Conservation (phyloP, 2,329 filamentous ascomycete genomes). For the Arthrobotrys megalospora region DNA sequence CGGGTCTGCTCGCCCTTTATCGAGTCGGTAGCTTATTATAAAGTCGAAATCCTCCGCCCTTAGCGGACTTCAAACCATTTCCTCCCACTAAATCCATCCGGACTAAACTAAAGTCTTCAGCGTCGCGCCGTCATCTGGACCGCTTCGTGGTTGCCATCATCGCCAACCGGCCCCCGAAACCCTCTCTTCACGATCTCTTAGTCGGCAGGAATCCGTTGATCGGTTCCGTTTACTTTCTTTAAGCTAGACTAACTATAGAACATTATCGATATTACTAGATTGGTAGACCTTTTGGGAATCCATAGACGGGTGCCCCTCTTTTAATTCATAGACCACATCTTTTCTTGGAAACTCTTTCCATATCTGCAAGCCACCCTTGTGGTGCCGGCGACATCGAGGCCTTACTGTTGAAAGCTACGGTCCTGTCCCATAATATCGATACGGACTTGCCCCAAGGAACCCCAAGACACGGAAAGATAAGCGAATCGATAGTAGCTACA, state of each 20-base stretch:
- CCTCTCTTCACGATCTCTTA: slow-evolving; percentile 25
- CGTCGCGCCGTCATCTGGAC: slow-evolving; percentile 57
- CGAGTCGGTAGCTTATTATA: slow-evolving; percentile 37
- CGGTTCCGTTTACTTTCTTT: slow-evolving; percentile 59
- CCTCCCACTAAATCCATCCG: slow-evolving; percentile 18
- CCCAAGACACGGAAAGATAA: slow-evolving; percentile 51
- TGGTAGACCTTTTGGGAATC: slow-evolving; percentile 49
- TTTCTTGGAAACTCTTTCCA: slow-evolving; percentile 53
- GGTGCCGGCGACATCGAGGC: slow-evolving; percentile 39
- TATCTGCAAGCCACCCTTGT: slow-evolving; percentile 51
- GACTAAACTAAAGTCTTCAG: slow-evolving; percentile 12
- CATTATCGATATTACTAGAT: slow-evolving; percentile 28
- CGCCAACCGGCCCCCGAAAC: slow-evolving; percentile 26
- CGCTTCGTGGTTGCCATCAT: slow-evolving; percentile 39
- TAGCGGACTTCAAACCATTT: slow-evolving; percentile 17
- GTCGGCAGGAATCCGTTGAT: slow-evolving; percentile 61
- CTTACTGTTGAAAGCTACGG: neutral
- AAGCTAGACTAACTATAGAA: slow-evolving; percentile 44
- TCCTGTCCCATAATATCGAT: neutral
- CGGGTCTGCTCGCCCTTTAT: slow-evolving; percentile 40
- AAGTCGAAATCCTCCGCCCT: slow-evolving; percentile 55
- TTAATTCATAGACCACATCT: slow-evolving; percentile 27
- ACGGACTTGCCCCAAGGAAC: slow-evolving; percentile 22
- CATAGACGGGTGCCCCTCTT: slow-evolving; percentile 46
- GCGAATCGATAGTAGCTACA: slow-evolving; percentile 47